Conservation (phyloP, 2,329 filamentous ascomycete species). For the Lecanicillium sp. region DNA sequence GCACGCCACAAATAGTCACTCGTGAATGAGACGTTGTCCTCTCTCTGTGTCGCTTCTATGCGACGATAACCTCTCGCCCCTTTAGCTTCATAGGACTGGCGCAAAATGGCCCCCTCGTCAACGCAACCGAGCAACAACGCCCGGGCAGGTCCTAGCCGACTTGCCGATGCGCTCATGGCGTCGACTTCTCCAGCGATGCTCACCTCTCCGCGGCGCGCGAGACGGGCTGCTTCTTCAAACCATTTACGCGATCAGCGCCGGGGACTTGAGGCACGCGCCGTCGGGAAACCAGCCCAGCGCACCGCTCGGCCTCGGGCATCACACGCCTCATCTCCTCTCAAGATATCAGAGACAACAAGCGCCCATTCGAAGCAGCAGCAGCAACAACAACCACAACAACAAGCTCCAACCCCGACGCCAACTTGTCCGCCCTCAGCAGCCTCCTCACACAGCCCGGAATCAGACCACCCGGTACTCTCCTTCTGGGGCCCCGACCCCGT, state of each 20-base stretch:
- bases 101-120: too few species aligned
- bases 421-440: conserved; percentile 9
- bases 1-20: too few species aligned
- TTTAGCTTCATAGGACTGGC: too few species aligned
- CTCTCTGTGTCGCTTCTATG: too few species aligned
- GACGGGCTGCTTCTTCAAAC: neutral
- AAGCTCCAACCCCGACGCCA: conserved; percentile 3
- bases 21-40: too few species aligned
- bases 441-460: neutral
- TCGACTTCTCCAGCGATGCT: too few species aligned
- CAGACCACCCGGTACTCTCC: conserved; percentile 35
- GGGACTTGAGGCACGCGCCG: neutral
- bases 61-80: too few species aligned
- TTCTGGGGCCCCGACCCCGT: conserved; percentile 50
- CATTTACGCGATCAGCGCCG: neutral
- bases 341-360: neutral
- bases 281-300: neutral
- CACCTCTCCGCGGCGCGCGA: neutral
- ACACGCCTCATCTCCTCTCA: neutral
- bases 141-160: too few species aligned
- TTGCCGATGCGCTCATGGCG: too few species aligned
- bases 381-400: conserved; percentile 10
- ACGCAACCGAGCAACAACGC: neutral
- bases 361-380: too few species aligned
- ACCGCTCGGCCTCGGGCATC: neutral